phyloP scores from a whole-genome alignment of 495 filamentous ascomycete species.

The Hyaloscypha variabilis region DNA sequence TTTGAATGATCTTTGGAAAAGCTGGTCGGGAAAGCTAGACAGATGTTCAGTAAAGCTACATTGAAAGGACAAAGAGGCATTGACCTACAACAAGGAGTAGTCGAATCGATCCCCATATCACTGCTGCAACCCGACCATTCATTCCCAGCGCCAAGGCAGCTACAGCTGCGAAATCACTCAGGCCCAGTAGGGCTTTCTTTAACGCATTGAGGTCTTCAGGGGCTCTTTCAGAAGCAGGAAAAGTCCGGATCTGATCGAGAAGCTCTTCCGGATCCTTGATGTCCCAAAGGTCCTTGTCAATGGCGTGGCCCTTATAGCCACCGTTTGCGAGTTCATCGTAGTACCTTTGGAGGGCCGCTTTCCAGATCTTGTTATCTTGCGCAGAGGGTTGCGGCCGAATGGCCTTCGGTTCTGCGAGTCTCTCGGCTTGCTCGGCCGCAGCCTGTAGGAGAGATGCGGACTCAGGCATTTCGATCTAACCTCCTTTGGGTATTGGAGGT shows the following conservation, averaged over 20 bases:
- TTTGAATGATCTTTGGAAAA: background rate
- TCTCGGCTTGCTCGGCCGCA: background rate
- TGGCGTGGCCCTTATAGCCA: slow-evolving; percentile 10
- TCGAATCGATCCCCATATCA: slow-evolving; percentile 11
- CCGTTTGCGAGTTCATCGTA: slow-evolving; percentile 11
- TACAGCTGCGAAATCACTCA: slow-evolving; percentile 11
- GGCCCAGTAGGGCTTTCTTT: slow-evolving; percentile 3
- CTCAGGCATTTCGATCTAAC: background rate
- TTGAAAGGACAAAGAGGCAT: background rate
- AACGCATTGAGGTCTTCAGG: slow-evolving; percentile 1
- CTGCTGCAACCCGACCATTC: slow-evolving; percentile 8
- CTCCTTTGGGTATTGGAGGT: background rate
- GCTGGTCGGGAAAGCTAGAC: slow-evolving; percentile 4
- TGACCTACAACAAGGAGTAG: slow-evolving; percentile 7
- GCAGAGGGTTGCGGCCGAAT: background rate
- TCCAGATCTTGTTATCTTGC: slow-evolving; percentile 8
- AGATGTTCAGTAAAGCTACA: background rate
- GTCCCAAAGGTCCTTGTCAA: slow-evolving; percentile 10
- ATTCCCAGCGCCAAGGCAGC: slow-evolving; percentile 9
- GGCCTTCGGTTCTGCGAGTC: background rate
- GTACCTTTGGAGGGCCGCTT: slow-evolving; percentile 7
- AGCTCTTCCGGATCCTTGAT: slow-evolving; percentile 7
- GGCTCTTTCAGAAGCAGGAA: slow-evolving; percentile 1
- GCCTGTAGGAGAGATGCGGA: background rate
- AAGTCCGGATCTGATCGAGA: slow-evolving; percentile 1